A percentile compares a stretch with the other conserved stretches of the same genome.
phyloP scores from a whole-genome alignment of 2,329 filamentous ascomycete species.

The Microdochium paspali region DNA sequence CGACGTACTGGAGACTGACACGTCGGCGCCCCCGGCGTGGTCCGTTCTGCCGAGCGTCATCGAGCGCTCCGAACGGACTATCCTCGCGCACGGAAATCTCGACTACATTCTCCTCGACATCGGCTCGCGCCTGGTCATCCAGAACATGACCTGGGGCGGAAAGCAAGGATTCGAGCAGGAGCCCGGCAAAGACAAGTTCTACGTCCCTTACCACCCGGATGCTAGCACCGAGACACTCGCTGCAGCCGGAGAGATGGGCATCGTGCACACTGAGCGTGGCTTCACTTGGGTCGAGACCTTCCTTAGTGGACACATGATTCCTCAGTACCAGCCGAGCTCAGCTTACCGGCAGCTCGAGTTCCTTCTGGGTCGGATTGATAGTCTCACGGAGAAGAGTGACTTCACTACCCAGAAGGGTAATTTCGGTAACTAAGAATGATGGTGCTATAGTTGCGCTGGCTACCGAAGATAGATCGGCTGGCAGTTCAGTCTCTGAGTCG shows the following conservation, averaged over 20 bases:
- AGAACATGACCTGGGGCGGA: slow-evolving; percentile 72
- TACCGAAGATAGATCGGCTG: too few species aligned
- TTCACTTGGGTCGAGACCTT: slow-evolving; percentile 58
- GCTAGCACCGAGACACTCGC: slow-evolving; percentile 32
- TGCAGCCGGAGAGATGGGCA: slow-evolving; percentile 57
- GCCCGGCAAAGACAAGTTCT: slow-evolving; percentile 48
- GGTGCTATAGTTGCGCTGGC: neutral
- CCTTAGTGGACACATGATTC: slow-evolving; percentile 53
- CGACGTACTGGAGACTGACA: slow-evolving; percentile 24
- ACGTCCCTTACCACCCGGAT: slow-evolving; percentile 51
- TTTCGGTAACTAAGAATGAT: neutral
- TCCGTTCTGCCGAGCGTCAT: slow-evolving; percentile 58
- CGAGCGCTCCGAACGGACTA: slow-evolving; percentile 57
- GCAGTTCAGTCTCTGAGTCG: too few species aligned
- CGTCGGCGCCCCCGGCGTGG: slow-evolving; percentile 38
- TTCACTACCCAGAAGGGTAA: neutral
- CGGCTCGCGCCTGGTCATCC: slow-evolving; percentile 58
- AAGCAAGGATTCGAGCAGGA: slow-evolving; percentile 53
- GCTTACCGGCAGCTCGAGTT: slow-evolving; percentile 63
- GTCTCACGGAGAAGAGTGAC: neutral
- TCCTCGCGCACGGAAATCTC: slow-evolving; percentile 59
- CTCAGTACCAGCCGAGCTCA: slow-evolving; percentile 54
- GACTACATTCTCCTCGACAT: slow-evolving; percentile 58
- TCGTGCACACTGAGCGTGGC: slow-evolving; percentile 61
- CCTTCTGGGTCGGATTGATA: slow-evolving; percentile 55